Percentiles rank a stretch among this genome's conserved stretches.
phyloP scores from a whole-genome alignment of 345 rosid species.

The Brassica carinata region DNA sequence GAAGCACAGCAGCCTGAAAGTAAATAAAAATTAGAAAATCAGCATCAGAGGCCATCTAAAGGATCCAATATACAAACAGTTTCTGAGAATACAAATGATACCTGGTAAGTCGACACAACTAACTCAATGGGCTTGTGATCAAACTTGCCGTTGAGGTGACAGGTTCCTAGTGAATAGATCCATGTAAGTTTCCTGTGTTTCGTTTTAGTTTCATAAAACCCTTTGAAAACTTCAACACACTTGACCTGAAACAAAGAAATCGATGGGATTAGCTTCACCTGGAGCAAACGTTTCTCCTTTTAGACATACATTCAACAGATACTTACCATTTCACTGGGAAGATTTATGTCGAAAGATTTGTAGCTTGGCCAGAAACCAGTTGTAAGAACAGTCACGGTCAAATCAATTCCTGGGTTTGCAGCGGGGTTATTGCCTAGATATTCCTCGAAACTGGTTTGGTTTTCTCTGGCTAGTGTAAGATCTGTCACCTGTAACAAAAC shows the following conservation, averaged over 20 bases:
- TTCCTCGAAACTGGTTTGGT: slow-evolving; percentile 71
- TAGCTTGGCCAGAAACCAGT: slow-evolving; percentile 95
- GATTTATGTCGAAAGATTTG: slow-evolving; percentile 77
- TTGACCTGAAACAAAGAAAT: slow-evolving; percentile 53
- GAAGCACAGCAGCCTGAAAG: slow-evolving; percentile 77
- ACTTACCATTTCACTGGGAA: slow-evolving; percentile 78
- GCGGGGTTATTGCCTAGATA: slow-evolving; percentile 58
- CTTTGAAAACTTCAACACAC: slow-evolving; percentile 64
- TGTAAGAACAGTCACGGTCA: slow-evolving; percentile 81
- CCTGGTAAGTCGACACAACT: slow-evolving; percentile 75
- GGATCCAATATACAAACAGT: background rate
- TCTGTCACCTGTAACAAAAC: slow-evolving; percentile 65
- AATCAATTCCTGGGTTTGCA: slow-evolving; percentile 73
- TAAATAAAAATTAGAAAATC: background rate
- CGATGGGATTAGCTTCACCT: background rate
- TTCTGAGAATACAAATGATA: slow-evolving; percentile 30
- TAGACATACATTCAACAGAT: background rate
- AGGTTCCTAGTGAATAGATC: slow-evolving; percentile 69
- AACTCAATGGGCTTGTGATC: slow-evolving; percentile 63
- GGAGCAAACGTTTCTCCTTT: background rate
- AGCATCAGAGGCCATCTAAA: background rate
- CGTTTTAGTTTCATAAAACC: slow-evolving; percentile 57
- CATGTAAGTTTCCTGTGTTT: slow-evolving; percentile 66
- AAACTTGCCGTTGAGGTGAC: slow-evolving; percentile 62
- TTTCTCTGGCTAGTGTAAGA: slow-evolving; percentile 84